Evolutionary conservation across 768 basidiomycete species (phyloP).

Genomic region (Cytidiella melzeri): DNA sequence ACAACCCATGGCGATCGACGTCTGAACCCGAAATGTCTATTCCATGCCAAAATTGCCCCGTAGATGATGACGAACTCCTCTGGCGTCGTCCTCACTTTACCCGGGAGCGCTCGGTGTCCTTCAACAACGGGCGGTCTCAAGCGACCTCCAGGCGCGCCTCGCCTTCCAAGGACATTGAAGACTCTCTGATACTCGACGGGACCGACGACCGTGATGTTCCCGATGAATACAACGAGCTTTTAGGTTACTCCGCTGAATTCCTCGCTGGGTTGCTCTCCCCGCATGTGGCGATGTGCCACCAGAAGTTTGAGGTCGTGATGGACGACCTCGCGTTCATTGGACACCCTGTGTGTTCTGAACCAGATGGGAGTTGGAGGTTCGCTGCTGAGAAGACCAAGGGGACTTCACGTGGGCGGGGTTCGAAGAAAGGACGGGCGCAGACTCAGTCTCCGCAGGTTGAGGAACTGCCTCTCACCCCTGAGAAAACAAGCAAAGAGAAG

Average conservation of each 20-base stretch:
- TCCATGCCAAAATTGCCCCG: constrained; percentile 3
- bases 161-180: constrained; percentile 33
- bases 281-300: constrained; percentile 75
- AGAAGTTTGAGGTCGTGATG: constrained; percentile 88
- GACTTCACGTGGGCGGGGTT: constrained; percentile 50
- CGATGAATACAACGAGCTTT: constrained; percentile 51
- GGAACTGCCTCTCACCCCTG: constrained; percentile 26
- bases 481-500: constrained; percentile 21
- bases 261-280: constrained; percentile 81
- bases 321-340: constrained; percentile 93
- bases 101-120: constrained; percentile 47
- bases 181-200: constrained; percentile 1
- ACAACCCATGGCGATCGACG: constrained; percentile 72
- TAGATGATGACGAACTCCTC: constrained; percentile 42
- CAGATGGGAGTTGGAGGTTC: constrained; percentile 71
- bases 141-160: constrained; percentile 47
- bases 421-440: constrained; percentile 34
- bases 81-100: constrained; percentile 53
- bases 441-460: constrained; percentile 21
- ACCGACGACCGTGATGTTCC: constrained; percentile 8
- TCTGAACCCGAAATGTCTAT: constrained; percentile 35
- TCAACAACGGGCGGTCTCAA: constrained; percentile 39
- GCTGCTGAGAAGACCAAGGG: constrained; percentile 52
- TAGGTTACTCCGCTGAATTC: constrained; percentile 78
- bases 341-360: constrained; percentile 82